phyloP scores from a whole-genome alignment of 2,329 filamentous ascomycete species.

The Calonectria pteridis region DNA sequence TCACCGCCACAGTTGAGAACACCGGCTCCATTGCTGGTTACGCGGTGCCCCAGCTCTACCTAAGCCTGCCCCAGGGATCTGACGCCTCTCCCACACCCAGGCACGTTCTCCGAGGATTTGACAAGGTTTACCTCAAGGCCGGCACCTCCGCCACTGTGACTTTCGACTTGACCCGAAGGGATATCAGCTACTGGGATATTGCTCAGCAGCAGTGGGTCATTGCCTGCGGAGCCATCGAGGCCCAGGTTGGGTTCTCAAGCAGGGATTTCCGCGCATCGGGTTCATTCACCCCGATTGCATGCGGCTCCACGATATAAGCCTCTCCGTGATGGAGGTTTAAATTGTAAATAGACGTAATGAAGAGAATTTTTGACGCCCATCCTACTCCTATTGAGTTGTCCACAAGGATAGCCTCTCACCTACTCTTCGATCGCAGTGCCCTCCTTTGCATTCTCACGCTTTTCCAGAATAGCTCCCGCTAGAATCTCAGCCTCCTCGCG shows the following conservation, averaged over 20 bases:
- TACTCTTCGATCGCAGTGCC: background rate
- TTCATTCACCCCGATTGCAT: background rate
- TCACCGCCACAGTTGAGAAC: background rate
- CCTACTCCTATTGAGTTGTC: background rate
- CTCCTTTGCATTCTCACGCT: background rate
- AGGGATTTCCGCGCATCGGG: conserved; percentile 3
- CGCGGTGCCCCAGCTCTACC: background rate
- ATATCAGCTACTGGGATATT: conserved; percentile 25
- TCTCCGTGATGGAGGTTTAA: background rate
- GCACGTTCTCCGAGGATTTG: background rate
- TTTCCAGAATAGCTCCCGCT: background rate
- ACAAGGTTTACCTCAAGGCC: background rate
- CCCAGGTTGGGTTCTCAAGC: conserved; percentile 21
- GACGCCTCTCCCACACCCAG: background rate
- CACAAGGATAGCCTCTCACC: too few species aligned
- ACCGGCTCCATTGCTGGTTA: background rate
- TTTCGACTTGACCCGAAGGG: conserved; percentile 9
- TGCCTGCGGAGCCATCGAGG: conserved; percentile 10
- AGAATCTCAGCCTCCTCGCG: background rate
- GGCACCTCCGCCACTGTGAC: background rate
- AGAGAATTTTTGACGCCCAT: background rate
- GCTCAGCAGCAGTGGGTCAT: conserved; percentile 21
- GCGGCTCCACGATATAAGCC: background rate
- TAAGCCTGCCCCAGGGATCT: background rate
- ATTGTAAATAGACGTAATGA: background rate